Evolutionary conservation across 768 basidiomycete genomes (phyloP).

Genomic region (Sistotremastrum niveocremeum): DNA sequence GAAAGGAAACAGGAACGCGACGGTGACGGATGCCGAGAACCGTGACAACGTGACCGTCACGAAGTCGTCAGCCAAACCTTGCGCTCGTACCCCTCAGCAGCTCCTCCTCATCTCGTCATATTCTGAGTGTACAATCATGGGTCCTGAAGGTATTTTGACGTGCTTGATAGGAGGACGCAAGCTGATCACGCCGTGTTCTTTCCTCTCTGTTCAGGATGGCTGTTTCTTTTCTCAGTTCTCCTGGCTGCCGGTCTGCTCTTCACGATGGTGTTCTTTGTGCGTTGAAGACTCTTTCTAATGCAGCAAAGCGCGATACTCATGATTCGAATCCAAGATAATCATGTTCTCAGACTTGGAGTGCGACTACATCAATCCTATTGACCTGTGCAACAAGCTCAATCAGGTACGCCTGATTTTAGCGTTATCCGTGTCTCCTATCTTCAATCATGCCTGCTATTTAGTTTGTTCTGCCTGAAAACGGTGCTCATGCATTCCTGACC

Average conservation of each 20-base stretch:
- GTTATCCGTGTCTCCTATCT: neutral
- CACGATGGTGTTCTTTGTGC: slow-evolving; percentile 98
- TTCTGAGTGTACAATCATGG: too few species aligned
- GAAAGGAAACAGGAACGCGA: too few species aligned
- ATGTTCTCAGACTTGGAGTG: slow-evolving; percentile 99
- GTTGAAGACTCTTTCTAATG: slow-evolving; percentile 19
- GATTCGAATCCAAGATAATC: slow-evolving; percentile 60
- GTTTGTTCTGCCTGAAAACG: slow-evolving; percentile 97
- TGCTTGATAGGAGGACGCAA: neutral
- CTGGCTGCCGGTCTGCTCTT: slow-evolving; percentile 91
- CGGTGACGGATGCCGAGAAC: too few species aligned
- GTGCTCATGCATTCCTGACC: slow-evolving; percentile 85
- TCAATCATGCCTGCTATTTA: slow-evolving; percentile 18
- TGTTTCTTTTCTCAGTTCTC: slow-evolving; percentile 93
- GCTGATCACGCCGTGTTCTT: neutral
- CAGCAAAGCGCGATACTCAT: neutral
- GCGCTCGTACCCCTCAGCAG: too few species aligned
- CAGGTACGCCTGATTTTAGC: slow-evolving; percentile 40
- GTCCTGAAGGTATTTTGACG: too few species aligned
- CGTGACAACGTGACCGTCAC: too few species aligned
- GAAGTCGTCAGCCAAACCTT: too few species aligned
- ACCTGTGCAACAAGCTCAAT: slow-evolving; percentile 98
- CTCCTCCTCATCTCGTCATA: too few species aligned
- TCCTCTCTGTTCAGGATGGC: slow-evolving; percentile 51
- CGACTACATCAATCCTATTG: slow-evolving; percentile 99